phyloP scores from a whole-genome alignment of 2,329 filamentous ascomycete genomes.

The Calonectria pseudoreteaudii region DNA sequence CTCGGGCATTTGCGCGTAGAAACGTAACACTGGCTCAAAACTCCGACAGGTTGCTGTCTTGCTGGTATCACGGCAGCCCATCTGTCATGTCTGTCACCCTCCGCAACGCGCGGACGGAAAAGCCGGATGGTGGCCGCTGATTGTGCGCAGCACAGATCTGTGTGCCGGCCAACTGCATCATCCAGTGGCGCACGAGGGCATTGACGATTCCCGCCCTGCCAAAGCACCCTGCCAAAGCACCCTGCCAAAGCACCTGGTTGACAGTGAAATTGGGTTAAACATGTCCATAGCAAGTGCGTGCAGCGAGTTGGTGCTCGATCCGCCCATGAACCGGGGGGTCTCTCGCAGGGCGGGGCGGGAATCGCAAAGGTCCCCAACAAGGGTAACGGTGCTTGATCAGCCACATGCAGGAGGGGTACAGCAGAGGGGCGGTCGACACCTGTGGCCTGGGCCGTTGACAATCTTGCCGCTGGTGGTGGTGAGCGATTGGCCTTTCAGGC shows the following conservation, averaged over 20 bases:
- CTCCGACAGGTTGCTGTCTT: not conserved
- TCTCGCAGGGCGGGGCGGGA: not conserved
- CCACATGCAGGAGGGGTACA: conserved; percentile 11
- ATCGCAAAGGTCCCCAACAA: conserved; percentile 12
- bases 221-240: not conserved
- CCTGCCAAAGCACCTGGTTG: not conserved
- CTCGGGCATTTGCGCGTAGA: not conserved
- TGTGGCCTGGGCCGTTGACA: not conserved
- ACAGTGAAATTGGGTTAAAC: not conserved
- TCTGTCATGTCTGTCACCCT: not conserved
- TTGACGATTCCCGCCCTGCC: conserved; percentile 1
- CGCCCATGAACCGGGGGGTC: not conserved
- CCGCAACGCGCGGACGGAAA: not conserved
- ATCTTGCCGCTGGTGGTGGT: not conserved
- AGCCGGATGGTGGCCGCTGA: not conserved
- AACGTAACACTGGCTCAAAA: not conserved
- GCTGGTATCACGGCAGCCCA: not conserved
- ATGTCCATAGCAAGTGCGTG: conserved; percentile 3
- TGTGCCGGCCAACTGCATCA: not conserved
- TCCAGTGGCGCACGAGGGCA: not conserved
- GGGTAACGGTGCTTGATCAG: not conserved
- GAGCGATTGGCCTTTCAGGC: not conserved
- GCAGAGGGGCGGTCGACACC: not conserved
- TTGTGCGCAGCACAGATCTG: not conserved
- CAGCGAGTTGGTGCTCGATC: conserved; percentile 1